Base-by-base conservation (phyloP, 2,329 filamentous ascomycete species). In the Arthrobotrys megalospora region DNA sequence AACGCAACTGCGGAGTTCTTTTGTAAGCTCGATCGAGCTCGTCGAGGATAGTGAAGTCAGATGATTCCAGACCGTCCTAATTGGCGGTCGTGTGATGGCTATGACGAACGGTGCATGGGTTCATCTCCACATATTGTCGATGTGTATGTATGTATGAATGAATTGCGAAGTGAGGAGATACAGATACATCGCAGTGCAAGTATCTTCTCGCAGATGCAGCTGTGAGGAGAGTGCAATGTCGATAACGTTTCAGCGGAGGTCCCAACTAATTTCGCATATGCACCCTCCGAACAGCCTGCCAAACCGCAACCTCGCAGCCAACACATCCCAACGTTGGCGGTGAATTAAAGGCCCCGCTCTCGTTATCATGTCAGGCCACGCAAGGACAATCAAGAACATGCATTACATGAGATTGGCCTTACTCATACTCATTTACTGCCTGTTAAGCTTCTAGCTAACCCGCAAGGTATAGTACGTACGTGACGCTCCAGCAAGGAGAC, bases 231-330 rank as follows among this genome's bases (percentile, higher is more conserved):
- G 34, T 10, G 24, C 21, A 69, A 41, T 45, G 55, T 60, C 55
- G 55, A 60, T 60, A 58, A 66, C 32, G 73, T 77, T 77, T 77
- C 73, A 60, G 60, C 50, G 66, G 60, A 43, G 60, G 48, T 70
- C 73, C 66, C 68, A 60, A 52, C 24, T 60, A 65, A 73, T 73
- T 73, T 73, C 69, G 50, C 68, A 45, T 65, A 53, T 65, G 68
- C 68, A 71, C 38, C 43, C 43, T 45, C 45, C 8, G 60, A 34
- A 52, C 62, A 21, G 19, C 12, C 52, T 43, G 53, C 53, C 58
- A 63, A 63, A 63, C 58, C 5, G 36, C 48, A 47, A 71, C 67
- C 32, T 71, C 67, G 36, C n/a, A 6, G 50, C 48, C 69, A 73
- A 73, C 69, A 45, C 69, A 73, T 66, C 69, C 21, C 36, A 58